Evolutionary conservation across 495 filamentous ascomycete species (phyloP).

Genomic region (Talaromyces ruber): DNA sequence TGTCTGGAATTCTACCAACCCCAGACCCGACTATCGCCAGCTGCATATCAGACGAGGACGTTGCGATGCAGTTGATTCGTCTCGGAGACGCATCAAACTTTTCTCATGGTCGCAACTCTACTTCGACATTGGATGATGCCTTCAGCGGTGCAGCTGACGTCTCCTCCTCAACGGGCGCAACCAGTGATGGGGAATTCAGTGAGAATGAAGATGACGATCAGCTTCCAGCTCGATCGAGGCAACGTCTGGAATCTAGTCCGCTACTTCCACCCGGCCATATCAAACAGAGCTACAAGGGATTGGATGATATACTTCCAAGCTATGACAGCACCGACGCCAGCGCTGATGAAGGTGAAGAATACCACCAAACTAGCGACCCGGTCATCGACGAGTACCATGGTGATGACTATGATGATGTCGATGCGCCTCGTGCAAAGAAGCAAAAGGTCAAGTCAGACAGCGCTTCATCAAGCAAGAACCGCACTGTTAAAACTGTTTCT

Average conservation of each 20-base stretch:
- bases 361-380: conserved; percentile 51
- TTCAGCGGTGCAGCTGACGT: conserved; percentile 81
- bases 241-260: conserved; percentile 51
- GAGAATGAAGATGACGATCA: conserved; percentile 62
- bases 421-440: conserved; percentile 37
- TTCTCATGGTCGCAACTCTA: conserved; percentile 81
- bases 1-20: conserved; percentile 67
- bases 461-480: conserved; percentile 22
- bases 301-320: conserved; percentile 55
- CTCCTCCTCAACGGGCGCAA: conserved; percentile 72
- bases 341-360: conserved; percentile 46
- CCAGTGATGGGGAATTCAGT: conserved; percentile 69
- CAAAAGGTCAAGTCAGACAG: conserved; percentile 27
- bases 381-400: conserved; percentile 50
- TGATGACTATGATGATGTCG: conserved; percentile 30
- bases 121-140: conserved; percentile 88
- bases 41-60: conserved; percentile 95
- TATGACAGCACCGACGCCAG: conserved; percentile 67
- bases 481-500: conserved; percentile 26
- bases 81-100: conserved; percentile 87
- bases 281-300: conserved; percentile 46
- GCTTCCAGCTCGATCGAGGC: conserved; percentile 50
- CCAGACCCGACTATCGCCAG: conserved; percentile 91
- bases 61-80: conserved; percentile 91
- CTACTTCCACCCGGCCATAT: conserved; percentile 40